Evolutionary conservation across 2,329 filamentous ascomycete species (phyloP).

Genomic region (Hansfordia pulvinata): DNA sequence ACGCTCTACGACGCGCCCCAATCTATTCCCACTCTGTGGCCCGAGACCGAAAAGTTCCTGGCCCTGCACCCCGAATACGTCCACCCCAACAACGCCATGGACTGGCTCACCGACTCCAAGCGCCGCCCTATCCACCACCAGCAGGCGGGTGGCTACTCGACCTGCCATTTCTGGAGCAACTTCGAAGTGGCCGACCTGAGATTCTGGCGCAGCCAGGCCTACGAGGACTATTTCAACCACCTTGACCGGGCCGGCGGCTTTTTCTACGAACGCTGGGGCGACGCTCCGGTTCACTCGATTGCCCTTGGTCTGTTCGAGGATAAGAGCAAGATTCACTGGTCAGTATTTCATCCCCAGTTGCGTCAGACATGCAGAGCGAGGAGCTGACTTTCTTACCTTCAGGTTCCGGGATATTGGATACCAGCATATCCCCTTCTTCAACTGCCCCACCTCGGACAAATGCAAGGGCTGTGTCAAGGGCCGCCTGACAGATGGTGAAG

Average conservation of each 20-base stretch:
- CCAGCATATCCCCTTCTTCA: slow-evolving; percentile 96
- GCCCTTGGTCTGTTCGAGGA: slow-evolving; percentile 89
- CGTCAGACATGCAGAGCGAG: background rate
- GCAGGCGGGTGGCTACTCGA: slow-evolving; percentile 85
- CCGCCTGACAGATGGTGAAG: slow-evolving; percentile 76
- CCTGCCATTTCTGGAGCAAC: slow-evolving; percentile 98
- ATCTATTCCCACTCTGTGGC: slow-evolving; percentile 81
- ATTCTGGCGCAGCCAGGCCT: slow-evolving; percentile 82
- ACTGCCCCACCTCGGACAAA: slow-evolving; percentile 93
- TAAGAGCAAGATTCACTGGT: slow-evolving; percentile 85
- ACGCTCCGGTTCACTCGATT: slow-evolving; percentile 93
- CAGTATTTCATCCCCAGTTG: slow-evolving; percentile 18
- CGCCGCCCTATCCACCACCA: slow-evolving; percentile 67
- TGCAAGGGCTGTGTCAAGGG: slow-evolving; percentile 81
- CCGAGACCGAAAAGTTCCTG: slow-evolving; percentile 87
- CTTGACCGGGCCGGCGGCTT: slow-evolving; percentile 89
- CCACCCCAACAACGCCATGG: slow-evolving; percentile 71
- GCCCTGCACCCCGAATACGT: slow-evolving; percentile 71
- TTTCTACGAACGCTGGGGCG: slow-evolving; percentile 98
- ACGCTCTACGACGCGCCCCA: slow-evolving; percentile 87
- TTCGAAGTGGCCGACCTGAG: slow-evolving; percentile 91
- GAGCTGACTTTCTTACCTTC: slow-evolving; percentile 8
- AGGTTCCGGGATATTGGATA: slow-evolving; percentile 99
- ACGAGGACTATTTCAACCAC: slow-evolving; percentile 94
- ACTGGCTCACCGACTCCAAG: slow-evolving; percentile 71